Evolutionary conservation across 2,329 filamentous ascomycete genomes (phyloP).

Genomic region (Calonectria ilicicola): DNA sequence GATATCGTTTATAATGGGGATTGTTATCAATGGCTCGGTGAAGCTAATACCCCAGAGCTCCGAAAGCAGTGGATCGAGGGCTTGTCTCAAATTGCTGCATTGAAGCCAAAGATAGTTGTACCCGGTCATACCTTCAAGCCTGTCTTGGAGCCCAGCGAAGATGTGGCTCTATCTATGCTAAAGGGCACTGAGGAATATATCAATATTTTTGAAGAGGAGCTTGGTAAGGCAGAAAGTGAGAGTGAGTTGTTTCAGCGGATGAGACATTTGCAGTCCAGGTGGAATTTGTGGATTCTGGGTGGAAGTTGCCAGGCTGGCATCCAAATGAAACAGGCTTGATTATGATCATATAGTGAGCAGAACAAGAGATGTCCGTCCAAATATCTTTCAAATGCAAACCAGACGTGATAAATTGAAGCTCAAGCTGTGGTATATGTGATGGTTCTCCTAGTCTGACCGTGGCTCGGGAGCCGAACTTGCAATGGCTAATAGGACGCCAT

Average conservation of each 20-base stretch:
- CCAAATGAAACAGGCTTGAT: not conserved
- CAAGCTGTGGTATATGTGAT: no score
- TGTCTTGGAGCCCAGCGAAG: not conserved
- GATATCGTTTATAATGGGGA: constrained; percentile 19
- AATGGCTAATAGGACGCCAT: no score
- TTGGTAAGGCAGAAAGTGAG: not conserved
- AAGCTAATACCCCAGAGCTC: not conserved
- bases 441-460: no score
- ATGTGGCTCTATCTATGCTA: not conserved
- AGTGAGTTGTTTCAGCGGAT: not conserved
- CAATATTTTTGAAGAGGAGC: not conserved
- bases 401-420: no score
- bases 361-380: no score
- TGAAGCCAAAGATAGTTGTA: constrained; percentile 8
- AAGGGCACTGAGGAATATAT: not conserved
- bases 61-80: not conserved
- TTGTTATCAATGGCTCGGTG: constrained; percentile 7
- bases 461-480: no score
- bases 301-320: constrained; percentile 4
- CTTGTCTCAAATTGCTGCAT: not conserved
- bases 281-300: not conserved
- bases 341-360: no score
- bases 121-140: constrained; percentile 12
- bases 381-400: no score
- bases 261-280: not conserved